Evolutionary conservation across 2,329 filamentous ascomycete genomes (phyloP), one percentile per base, ranked within the genome.

Genomic region (Sclerotinia subarctica): DNA sequence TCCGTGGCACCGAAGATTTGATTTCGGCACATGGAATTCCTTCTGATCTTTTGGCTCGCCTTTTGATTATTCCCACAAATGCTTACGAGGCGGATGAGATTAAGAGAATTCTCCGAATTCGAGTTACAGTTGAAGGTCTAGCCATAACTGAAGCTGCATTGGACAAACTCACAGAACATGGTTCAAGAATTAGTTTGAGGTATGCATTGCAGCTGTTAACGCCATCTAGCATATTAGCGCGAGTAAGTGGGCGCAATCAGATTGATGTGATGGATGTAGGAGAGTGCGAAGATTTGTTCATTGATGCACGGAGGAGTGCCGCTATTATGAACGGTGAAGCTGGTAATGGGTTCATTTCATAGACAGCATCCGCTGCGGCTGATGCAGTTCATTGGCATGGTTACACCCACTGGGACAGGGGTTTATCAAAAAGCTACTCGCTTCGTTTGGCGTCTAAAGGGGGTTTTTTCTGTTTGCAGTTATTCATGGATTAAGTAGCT

Each of bases 51-150:
- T 86, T 99, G 67, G 91, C 92, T 66, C 93, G 95, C 69, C 88
- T 99, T 67, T 91, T 99, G 77, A 98, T 99, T 81, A 90, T 99
- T 76, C 95, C 95, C 56, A 99, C 95, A 24, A 91, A 93, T 74
- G 89, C 93, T 15, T 99, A 98, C 82, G 86, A 89, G 70, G 86
- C 89, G 53, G 88, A 93, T 21, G 95, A 99, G 81, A 96, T 99
- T 79, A 93, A 93, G 81, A 88, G 89, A 70, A 99, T 99, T 79
- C 90, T 98, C 75, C 87, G 89, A 73, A 89, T 96, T 75, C 90
- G 95, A 62, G 88, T 93, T 51, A 88, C 89, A 72, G 94, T 91
- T 11, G 94, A 97, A 81, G 87, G 88, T 60, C 88, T 97, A 56
- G 84, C 86, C 71, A 88, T 98, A 72, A 89, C 88, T 52, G 92